phyloP scores from a whole-genome alignment of 1,139 yeast species.

The Yamadazyma siamensis region DNA sequence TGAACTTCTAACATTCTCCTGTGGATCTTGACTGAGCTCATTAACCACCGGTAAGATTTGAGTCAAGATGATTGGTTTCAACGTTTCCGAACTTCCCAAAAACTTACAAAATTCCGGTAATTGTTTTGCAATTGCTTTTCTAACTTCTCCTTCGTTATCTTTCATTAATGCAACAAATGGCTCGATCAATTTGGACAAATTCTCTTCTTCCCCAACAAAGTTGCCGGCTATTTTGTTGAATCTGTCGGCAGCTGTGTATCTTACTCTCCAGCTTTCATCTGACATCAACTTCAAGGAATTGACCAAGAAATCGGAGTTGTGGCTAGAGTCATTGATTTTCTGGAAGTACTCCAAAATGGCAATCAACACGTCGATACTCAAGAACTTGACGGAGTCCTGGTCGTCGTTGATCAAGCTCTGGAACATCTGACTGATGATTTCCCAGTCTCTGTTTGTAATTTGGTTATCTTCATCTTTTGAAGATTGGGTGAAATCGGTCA shows the following conservation, averaged over 20 bases:
- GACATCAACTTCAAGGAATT: slow-evolving; percentile 61
- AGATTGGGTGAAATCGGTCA: slow-evolving; percentile 37
- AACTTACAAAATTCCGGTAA: slow-evolving; percentile 74
- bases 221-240: slow-evolving; percentile 72
- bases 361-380: slow-evolving; percentile 83
- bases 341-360: slow-evolving; percentile 65
- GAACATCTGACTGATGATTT: slow-evolving; percentile 75
- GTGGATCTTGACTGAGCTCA: slow-evolving; percentile 83
- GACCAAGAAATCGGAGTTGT: slow-evolving; percentile 58
- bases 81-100: slow-evolving; percentile 39
- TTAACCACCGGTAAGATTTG: slow-evolving; percentile 83
- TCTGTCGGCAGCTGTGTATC: slow-evolving; percentile 95
- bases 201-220: slow-evolving; percentile 53
- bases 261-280: slow-evolving; percentile 97
- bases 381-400: slow-evolving; percentile 92
- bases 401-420: slow-evolving; percentile 76
- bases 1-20: slow-evolving; percentile 90
- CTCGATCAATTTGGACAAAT: slow-evolving; percentile 56
- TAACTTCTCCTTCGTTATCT: slow-evolving; percentile 94
- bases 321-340: slow-evolving; percentile 51
- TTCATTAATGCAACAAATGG: slow-evolving; percentile 76
- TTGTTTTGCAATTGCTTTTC: slow-evolving; percentile 92
- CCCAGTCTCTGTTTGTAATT: slow-evolving; percentile 58
- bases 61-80: slow-evolving; percentile 54
- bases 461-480: slow-evolving; percentile 21